Evolutionary conservation across 164 flowering plant genomes (phyloP).

Genomic region (Aristolochia californica): DNA sequence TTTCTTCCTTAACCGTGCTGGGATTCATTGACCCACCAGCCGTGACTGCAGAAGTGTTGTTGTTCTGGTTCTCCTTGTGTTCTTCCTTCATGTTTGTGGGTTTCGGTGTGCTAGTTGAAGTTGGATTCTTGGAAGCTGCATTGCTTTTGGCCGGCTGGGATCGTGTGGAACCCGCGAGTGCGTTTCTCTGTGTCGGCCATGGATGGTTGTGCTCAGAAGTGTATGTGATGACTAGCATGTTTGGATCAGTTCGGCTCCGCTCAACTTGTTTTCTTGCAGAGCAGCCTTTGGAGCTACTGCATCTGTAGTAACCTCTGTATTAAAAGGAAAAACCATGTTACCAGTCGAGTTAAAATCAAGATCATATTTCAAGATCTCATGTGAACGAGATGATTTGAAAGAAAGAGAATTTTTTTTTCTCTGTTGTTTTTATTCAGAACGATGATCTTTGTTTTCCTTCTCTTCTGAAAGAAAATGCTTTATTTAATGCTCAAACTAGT

Average conservation of each 20-base stretch:
- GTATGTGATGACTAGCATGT: slow-evolving; percentile 86
- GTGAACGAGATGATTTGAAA: no score
- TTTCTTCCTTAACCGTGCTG: slow-evolving; percentile 38
- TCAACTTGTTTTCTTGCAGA: slow-evolving; percentile 91
- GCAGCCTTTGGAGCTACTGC: slow-evolving; percentile 93
- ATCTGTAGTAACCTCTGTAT: slow-evolving; percentile 80
- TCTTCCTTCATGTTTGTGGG: slow-evolving; percentile 32
- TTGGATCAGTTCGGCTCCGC: slow-evolving; percentile 79
- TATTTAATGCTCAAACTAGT: no score
- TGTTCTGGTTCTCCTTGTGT: slow-evolving; percentile 17
- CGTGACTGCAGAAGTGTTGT: slow-evolving; percentile 2
- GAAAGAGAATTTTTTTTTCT: no score
- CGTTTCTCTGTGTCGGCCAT: slow-evolving; percentile 93
- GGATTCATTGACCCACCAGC: slow-evolving; percentile 6
- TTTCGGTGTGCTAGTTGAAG: slow-evolving; percentile 14
- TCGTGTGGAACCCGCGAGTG: slow-evolving; percentile 81
- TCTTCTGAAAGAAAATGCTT: no score
- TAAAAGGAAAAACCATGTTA: slow-evolving; percentile 2
- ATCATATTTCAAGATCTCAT: no score
- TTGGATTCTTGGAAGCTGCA: slow-evolving; percentile 18
- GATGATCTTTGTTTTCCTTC: no score
- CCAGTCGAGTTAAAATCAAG: neutral
- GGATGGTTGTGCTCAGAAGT: slow-evolving; percentile 96
- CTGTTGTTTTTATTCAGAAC: no score
- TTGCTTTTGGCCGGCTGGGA: slow-evolving; percentile 40